A percentile compares a stretch with the other conserved stretches of the same genome.
These are phyloP conservation scores for Eragrostis tef DNA, from an alignment of 202 grass and related monocot species.

Conservation along the genomic window DNA sequence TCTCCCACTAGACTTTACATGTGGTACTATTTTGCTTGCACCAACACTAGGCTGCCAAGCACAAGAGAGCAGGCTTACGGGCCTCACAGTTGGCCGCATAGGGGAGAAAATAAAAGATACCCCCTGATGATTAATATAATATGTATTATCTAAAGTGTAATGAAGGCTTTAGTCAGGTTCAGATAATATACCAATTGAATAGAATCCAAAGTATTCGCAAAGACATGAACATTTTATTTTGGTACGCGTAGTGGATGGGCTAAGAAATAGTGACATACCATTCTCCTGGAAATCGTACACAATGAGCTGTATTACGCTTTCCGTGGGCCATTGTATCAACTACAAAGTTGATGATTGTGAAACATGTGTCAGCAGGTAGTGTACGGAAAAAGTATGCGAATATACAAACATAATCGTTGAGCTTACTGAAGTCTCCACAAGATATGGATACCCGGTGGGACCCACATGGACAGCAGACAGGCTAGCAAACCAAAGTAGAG, in stretches of 20 bases:
- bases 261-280: constrained; percentile 54
- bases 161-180: constrained; percentile 3
- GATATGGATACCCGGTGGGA: constrained; percentile 62
- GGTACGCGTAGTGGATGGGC: neutral
- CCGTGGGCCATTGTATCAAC: constrained; percentile 71
- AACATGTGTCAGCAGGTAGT: constrained; percentile 13
- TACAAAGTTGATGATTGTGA: constrained; percentile 49
- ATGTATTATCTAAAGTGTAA: constrained; percentile 2
- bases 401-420: neutral
- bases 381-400: constrained; percentile 14
- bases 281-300: constrained; percentile 78
- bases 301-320: constrained; percentile 90
- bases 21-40: too few species aligned
- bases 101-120: neutral
- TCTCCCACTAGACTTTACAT: too few species aligned
- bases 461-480: constrained; percentile 84
- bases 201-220: neutral
- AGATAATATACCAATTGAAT: constrained; percentile 2
- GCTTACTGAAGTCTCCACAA: constrained; percentile 86
- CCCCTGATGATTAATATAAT: neutral
- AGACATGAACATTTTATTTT: constrained; percentile 13
- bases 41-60: too few species aligned
- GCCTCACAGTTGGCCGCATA: too few species aligned
- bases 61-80: too few species aligned
- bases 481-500: constrained; percentile 52